These are phyloP conservation scores for Strigomonas galati DNA, from an alignment of 208 protist genomes.

Conservation along the genomic window DNA sequence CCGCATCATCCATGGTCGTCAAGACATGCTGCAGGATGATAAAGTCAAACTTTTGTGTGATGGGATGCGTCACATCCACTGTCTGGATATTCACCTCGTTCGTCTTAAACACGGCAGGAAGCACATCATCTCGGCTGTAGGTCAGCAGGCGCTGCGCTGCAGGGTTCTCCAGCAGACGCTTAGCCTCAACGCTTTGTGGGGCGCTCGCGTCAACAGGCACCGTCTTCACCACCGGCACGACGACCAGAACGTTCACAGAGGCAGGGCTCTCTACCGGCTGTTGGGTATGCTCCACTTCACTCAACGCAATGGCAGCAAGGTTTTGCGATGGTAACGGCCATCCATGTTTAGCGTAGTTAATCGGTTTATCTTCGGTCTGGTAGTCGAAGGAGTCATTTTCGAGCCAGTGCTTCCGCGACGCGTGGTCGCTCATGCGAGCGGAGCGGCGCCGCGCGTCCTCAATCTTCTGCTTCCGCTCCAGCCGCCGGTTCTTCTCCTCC, in stretches of 20 bases:
- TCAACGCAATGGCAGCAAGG: too few relatives aligned
- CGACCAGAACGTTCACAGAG: too few relatives aligned
- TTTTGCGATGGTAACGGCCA: too few relatives aligned
- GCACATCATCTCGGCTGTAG: too few relatives aligned
- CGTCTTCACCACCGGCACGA: background rate
- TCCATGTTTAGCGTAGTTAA: slow-evolving; percentile 57
- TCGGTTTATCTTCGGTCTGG: slow-evolving; percentile 64
- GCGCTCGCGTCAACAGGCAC: background rate
- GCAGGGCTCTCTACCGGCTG: too few relatives aligned
- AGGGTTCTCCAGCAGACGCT: too few relatives aligned
- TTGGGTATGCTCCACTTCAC: too few relatives aligned
- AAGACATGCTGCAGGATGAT: slow-evolving; percentile 75
- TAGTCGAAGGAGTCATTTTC: slow-evolving; percentile 87
- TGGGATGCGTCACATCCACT: background rate
- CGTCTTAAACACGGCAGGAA: too few relatives aligned
- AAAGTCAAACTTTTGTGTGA: slow-evolving; percentile 44
- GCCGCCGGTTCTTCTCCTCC: slow-evolving; percentile 60
- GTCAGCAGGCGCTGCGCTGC: too few relatives aligned
- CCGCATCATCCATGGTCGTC: slow-evolving; percentile 27
- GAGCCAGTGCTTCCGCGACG: slow-evolving; percentile 42
- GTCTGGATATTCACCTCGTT: too few relatives aligned
- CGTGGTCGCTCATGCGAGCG: background rate
- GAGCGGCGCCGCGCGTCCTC: slow-evolving; percentile 59
- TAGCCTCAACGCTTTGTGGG: background rate
- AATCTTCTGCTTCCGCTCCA: slow-evolving; percentile 48